Percentiles rank a stretch among this genome's conserved stretches.
These are phyloP conservation scores for Amanita rimosa DNA, from an alignment of 768 basidiomycete species.

Conservation along the genomic window DNA sequence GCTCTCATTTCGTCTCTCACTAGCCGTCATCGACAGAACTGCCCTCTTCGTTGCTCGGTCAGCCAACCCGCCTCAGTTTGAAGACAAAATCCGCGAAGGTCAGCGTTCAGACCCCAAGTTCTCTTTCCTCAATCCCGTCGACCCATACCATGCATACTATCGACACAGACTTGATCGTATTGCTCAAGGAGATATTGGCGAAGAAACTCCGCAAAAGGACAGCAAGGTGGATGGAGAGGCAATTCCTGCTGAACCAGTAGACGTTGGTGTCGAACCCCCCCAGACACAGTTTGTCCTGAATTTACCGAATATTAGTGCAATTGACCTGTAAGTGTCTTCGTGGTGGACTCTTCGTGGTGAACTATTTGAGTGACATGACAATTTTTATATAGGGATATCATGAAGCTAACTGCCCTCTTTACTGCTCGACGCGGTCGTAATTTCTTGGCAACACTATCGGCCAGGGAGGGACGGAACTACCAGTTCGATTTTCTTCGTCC, in stretches of 20 bases:
- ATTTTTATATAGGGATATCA: conserved; percentile 58
- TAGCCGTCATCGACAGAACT: conserved; percentile 93
- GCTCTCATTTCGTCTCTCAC: conserved; percentile 4
- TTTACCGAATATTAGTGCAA: conserved; percentile 74
- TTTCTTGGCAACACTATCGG: conserved; percentile 78
- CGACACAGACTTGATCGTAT: conserved; percentile 83
- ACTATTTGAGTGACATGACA: not conserved
- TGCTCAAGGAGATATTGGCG: conserved; percentile 60
- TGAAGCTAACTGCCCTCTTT: conserved; percentile 94
- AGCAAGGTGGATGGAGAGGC: conserved; percentile 23
- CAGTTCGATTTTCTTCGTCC: conserved; percentile 98
- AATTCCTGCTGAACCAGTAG: conserved; percentile 34
- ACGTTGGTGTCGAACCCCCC: conserved; percentile 69
- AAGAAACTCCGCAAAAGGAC: conserved; percentile 42
- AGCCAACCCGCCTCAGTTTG: conserved; percentile 87
- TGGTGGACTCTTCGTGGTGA: conserved; percentile 8
- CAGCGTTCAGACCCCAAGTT: conserved; percentile 97
- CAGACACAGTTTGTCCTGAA: conserved; percentile 75
- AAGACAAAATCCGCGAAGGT: conserved; percentile 94
- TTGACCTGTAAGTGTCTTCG: conserved; percentile 73
- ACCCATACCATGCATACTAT: conserved; percentile 99
- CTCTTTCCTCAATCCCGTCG: conserved; percentile 92
- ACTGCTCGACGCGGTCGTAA: conserved; percentile 83
- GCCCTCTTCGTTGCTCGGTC: conserved; percentile 87
- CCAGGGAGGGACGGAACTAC: conserved; percentile 87